Base-by-base conservation (phyloP, 805 yeast genomes). In the Wickerhamomyces sydowiorum region DNA sequence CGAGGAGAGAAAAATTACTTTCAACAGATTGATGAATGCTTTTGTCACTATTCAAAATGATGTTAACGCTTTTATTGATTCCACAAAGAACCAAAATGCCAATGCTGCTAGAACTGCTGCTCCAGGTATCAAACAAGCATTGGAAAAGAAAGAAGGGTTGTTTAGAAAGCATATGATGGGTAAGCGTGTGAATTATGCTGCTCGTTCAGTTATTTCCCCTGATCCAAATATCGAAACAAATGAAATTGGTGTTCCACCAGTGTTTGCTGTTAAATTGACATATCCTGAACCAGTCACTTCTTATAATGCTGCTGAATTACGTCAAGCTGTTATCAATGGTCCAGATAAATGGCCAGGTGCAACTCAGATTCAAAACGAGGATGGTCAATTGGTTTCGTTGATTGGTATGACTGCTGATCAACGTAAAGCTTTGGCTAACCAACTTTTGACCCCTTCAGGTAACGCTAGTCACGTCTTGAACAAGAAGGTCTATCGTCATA, bases 151-250 rank as follows among this genome's bases (percentile, higher is more conserved):
- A 64, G 99, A 93, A 67, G 99, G 99, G 62, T 73, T 91, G 50
- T 93, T 93, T 74, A 80, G 99, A 72, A 93, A 91, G 63, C 96
- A 93, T 61, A 93, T 93, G 99, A 93, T 93, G 99, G 99, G 99
- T 62, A 93, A 93, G 74, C 89, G 99, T 73, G 99, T 93, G 46
- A 95, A 93, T 64, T 91, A 87, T 59, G 96, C 98, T 41, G 99
- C 99, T 39, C 88, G 99, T 69, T 91, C 99, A 9, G 99, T 93
- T 56, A 93, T 93, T 67, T 90, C 98, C 7, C 98, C 98, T 6
- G 99, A 93, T 69, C 99, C 99, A 43, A 93, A 86, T 70, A 75
- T 93, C 54, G 99, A 93, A 69, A 95, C 99, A 13, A 88, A 90
- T 61, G 96, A 93, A 67, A 91, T 93, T 60, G 99, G 99, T 69